phyloP scores from a whole-genome alignment of 345 rosid genomes.

The Diplotaxis tenuifolia region DNA sequence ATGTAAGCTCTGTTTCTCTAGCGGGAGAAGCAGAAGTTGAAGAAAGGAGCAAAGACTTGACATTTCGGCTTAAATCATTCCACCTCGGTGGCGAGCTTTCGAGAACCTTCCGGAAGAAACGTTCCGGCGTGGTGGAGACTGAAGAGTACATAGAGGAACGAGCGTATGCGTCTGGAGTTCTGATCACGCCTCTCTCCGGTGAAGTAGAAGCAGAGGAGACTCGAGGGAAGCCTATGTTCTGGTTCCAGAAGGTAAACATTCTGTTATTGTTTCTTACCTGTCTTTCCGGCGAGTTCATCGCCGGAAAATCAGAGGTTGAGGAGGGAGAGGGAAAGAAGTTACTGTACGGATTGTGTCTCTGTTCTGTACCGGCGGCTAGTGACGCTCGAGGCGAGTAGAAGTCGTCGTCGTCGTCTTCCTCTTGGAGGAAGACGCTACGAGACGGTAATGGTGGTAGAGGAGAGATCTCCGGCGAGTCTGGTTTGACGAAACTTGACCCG shows the following conservation, averaged over 20 bases:
- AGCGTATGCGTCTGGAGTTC: constrained; percentile 32
- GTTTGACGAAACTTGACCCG: constrained; percentile 43
- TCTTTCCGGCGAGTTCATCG: constrained; percentile 41
- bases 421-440: constrained; percentile 42
- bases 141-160: constrained; percentile 44
- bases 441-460: constrained; percentile 88
- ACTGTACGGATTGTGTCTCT: constrained; percentile 47
- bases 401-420: constrained; percentile 43
- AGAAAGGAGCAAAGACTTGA: constrained; percentile 40
- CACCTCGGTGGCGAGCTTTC: constrained; percentile 36
- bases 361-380: constrained; percentile 49
- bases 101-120: constrained; percentile 27
- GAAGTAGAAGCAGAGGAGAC: constrained; percentile 52
- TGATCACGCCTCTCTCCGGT: constrained; percentile 45
- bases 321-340: constrained; percentile 49
- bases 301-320: constrained; percentile 62
- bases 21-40: not conserved
- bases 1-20: too few relatives aligned
- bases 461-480: constrained; percentile 84
- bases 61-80: constrained; percentile 34
- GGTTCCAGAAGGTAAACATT: constrained; percentile 34
- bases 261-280: constrained; percentile 27
- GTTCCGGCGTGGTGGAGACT: constrained; percentile 41
- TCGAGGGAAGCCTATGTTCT: constrained; percentile 28
- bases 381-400: constrained; percentile 91